Conservation (phyloP, 2,329 filamentous ascomycete species). For the Fusarium chuoi region DNA sequence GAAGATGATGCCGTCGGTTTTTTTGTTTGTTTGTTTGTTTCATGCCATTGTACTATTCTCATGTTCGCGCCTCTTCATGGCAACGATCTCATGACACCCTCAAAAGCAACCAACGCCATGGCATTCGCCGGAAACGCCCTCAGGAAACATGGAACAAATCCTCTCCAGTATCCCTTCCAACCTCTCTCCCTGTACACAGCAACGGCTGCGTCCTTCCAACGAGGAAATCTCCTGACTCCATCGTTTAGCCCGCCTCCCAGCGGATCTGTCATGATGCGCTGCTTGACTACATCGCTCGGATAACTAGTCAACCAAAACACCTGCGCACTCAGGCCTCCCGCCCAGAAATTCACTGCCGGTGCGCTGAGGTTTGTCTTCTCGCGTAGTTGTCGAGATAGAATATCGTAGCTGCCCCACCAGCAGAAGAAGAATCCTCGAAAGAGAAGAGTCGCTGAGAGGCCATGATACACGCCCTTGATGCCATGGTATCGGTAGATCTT, state of each 20-base stretch:
- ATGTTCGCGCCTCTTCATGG: slow-evolving; percentile 49
- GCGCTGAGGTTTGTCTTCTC: slow-evolving; percentile 75
- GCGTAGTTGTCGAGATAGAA: slow-evolving; percentile 77
- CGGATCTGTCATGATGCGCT: slow-evolving; percentile 96
- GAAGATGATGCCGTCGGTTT: not conserved
- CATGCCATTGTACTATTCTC: not conserved
- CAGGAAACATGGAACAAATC: slow-evolving; percentile 92
- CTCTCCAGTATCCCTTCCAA: slow-evolving; percentile 86
- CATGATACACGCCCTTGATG: slow-evolving; percentile 83
- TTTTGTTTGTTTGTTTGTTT: slow-evolving; percentile 12
- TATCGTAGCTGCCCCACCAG: slow-evolving; percentile 97
- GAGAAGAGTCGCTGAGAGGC: slow-evolving; percentile 83
- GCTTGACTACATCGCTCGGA: slow-evolving; percentile 93
- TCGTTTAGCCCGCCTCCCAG: slow-evolving; percentile 77
- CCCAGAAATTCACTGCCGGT: slow-evolving; percentile 95
- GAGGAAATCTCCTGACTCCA: slow-evolving; percentile 72
- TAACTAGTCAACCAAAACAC: slow-evolving; percentile 95
- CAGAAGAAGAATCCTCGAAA: slow-evolving; percentile 97
- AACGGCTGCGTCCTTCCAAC: slow-evolving; percentile 83
- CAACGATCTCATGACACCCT: slow-evolving; percentile 82
- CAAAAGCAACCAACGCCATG: slow-evolving; percentile 91
- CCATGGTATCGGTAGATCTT: slow-evolving; percentile 81
- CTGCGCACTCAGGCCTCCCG: slow-evolving; percentile 91
- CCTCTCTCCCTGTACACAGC: slow-evolving; percentile 82
- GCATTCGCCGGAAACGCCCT: slow-evolving; percentile 96